Evolutionary conservation across 805 yeast species (phyloP).

Genomic region (Saccharomycopsis fibuligera): DNA sequence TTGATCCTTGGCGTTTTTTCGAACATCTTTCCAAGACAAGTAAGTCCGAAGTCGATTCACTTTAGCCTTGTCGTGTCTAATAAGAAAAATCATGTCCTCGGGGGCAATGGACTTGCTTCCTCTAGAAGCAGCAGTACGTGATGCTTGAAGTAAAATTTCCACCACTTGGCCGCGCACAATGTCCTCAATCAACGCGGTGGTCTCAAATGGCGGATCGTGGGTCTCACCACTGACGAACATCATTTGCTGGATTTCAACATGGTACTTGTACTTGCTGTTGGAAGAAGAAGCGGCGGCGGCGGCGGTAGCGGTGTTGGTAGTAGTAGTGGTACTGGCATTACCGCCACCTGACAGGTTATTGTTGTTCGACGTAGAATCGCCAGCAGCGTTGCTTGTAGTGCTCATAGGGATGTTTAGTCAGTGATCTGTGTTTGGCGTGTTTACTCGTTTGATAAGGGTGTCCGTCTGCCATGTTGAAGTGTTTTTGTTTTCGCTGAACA

Average conservation of each 20-base stretch:
- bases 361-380: no score
- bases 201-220: constrained; percentile 87
- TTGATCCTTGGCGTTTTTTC: constrained; percentile 70
- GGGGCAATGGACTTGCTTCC: constrained; percentile 83
- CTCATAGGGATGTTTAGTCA: no score
- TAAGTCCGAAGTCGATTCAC: constrained; percentile 88
- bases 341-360: no score
- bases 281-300: no score
- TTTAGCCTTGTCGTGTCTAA: constrained; percentile 89
- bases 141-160: constrained; percentile 72
- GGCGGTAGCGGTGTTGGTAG: no score
- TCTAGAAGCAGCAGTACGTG: constrained; percentile 67
- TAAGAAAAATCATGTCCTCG: constrained; percentile 88
- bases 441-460: no score
- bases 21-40: constrained; percentile 92
- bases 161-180: constrained; percentile 92
- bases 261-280: constrained; percentile 61
- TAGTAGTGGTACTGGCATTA: no score
- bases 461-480: no score
- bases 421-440: no score
- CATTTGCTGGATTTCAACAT: constrained; percentile 96
- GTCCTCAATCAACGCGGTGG: constrained; percentile 90
- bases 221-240: constrained; percentile 97
- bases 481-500: no score
- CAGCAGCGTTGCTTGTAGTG: no score